phyloP scores from a whole-genome alignment of 106 monocot genomes.

The Apostasia shenzhenica region DNA sequence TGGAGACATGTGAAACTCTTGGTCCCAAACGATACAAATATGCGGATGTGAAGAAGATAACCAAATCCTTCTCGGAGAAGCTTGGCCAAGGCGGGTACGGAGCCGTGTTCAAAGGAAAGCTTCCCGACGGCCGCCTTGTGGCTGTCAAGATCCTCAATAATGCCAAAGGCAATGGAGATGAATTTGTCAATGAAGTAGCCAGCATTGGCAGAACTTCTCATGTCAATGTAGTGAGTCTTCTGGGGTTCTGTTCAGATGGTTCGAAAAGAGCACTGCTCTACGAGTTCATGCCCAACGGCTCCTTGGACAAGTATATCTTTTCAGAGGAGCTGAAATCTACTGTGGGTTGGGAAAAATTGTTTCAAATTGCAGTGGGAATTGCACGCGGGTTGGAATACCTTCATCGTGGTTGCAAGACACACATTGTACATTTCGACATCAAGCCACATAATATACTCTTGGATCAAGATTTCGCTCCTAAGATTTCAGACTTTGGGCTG shows the following conservation, averaged over 20 bases:
- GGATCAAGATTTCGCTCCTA: conserved; percentile 7
- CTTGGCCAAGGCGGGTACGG: conserved; percentile 16
- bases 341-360: conserved; percentile 9
- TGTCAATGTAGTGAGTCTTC: conserved; percentile 9
- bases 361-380: conserved; percentile 14
- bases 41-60: conserved; percentile 9
- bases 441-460: conserved; percentile 19
- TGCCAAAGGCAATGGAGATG: conserved; percentile 2
- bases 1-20: neutral
- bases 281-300: conserved; percentile 18
- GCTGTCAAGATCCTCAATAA: conserved; percentile 11
- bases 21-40: conserved; percentile 6
- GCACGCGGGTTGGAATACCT: conserved; percentile 16
- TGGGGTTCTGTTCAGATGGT: conserved; percentile 13
- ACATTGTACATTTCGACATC: conserved; percentile 21
- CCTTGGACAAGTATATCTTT: conserved; percentile 12
- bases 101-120: conserved; percentile 7
- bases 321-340: conserved; percentile 7
- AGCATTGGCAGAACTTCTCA: conserved; percentile 16
- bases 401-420: conserved; percentile 10
- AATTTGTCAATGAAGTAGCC: conserved; percentile 13
- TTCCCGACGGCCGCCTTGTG: neutral
- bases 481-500: conserved; percentile 15
- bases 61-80: conserved; percentile 10
- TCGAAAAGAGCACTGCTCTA: conserved; percentile 14